Base-by-base conservation (phyloP, 768 basidiomycete species). In the Amanita exitialis region DNA sequence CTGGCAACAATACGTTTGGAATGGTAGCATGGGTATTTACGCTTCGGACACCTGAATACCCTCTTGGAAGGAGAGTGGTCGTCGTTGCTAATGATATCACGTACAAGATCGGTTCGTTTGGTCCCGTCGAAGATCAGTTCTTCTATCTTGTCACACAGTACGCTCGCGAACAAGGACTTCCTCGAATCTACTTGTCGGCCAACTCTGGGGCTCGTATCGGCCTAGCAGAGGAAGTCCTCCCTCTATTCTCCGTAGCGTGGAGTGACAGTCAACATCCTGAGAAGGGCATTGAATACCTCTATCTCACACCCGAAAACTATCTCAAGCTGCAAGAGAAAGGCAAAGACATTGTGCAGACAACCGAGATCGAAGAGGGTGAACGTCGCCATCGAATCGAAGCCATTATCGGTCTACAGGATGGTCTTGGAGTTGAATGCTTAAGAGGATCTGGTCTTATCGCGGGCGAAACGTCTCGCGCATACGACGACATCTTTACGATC, bases 401-500 rank as follows among this genome's bases (percentile, higher is more conserved):
- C 59, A 83, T 98, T 64, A 94, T 98, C 57, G 96, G 96, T 64
- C 71, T 92, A n/a, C 92, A 96, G 64, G 90, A 99, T 53, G 96
- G 96, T 52, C 78, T 98, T 15, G 95, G 96, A 61, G 96, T 99
- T 23, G 96, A 98, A 67, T 96, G 83, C 49, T 71, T 99, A 64
- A 91, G 76, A 65, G 96, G 96, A 39, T 98, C 96, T 23, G 96
- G 95, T 66, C 82, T 99, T 56, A 98, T 99, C 61, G 96, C 96
- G 32, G 96, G 96, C 42, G 96, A 96, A 67, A 99, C 96, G 0
- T 95, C 94, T 30, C 82, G 96, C 30, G 96, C 96, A 0, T 99
- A 99, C 67, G 95, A 98, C 60, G 96, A 99, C 63, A 97, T 99
- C 64, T 99, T 99, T 76, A 99, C 96, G 44, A 95, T 98, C 68